Base-by-base conservation (phyloP, 331 rosid genomes). In the Phaseolus coccineus region DNA sequence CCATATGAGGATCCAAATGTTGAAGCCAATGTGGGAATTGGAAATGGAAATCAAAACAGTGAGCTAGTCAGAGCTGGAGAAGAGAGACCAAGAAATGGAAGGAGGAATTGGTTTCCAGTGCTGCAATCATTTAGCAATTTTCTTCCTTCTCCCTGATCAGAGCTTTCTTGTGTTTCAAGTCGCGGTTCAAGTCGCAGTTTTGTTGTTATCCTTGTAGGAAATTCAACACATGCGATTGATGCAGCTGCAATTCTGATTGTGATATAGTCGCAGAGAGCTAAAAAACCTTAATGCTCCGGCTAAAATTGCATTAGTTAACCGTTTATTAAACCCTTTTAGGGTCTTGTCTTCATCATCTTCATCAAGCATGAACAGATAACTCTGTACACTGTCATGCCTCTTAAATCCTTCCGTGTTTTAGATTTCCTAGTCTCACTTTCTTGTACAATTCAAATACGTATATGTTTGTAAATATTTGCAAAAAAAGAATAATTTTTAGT, bases 71-170 rank as follows among this genome's bases (percentile, higher is more conserved):
- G 80, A 10, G 82, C 19, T 37, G 69, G 83, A 27, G 89, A 85
- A 55, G 88, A 79, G 51, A 87, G 92, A 66, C 80, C 47, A 47
- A 81, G 85, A 63, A 42, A 76, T 66, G 93, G 91, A 82, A 83
- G 85, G 71, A 89, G 97, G 73, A 81, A 57, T 19, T 83, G 97
- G 87, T 90, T 92, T 77, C 84, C 94, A 7, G 73, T 89, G 71
- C 87, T 89, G 72, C 90, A 92, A 86, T 90, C 94, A 6, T 90
- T 89, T 69, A 77, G 79, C 81, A 79, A 86, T 70, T 82, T 89
- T 63, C 91, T 88, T 87, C 89, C 92, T 37, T 87, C 91, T n/a
- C 87, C 90, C 14, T 79, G 81, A 27, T 71, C 76, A 64, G 31
- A 3, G 56, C 39, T 56, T 22, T 79, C 19, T 58, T 31, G 70